These are phyloP conservation scores for Cocos nucifera DNA, from an alignment of 176 grass and related monocot genomes.

Conservation along the genomic window DNA sequence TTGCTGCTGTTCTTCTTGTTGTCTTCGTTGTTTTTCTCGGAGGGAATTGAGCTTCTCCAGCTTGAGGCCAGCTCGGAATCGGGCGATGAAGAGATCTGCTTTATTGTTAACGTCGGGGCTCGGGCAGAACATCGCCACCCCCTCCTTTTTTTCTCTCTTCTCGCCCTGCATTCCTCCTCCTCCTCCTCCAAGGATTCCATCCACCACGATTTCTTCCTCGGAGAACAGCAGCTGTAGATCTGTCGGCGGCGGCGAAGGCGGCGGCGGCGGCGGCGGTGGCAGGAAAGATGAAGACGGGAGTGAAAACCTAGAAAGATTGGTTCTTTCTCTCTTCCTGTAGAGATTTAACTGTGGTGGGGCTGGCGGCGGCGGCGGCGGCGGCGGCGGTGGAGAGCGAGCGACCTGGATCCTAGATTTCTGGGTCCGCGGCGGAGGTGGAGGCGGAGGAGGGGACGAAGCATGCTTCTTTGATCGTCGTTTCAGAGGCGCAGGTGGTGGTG, in stretches of 20 bases:
- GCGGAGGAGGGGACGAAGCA: not conserved
- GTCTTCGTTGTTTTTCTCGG: conserved; percentile 41
- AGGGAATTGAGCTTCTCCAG: conserved; percentile 88
- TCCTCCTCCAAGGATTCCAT: not conserved
- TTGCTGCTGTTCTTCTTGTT: not conserved
- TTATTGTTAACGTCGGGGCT: conserved; percentile 95
- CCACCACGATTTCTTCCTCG: not conserved
- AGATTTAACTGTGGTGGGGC: not conserved
- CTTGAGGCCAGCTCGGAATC: conserved; percentile 63
- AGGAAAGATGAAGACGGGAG: conserved; percentile 42
- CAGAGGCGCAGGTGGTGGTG: conserved; percentile 20
- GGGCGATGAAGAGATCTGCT: conserved; percentile 69
- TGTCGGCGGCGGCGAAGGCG: conserved; percentile 37
- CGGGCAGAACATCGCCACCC: conserved; percentile 49
- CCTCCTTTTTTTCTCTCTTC: conserved; percentile 14
- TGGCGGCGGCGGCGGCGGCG: not conserved
- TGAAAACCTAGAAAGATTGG: conserved; percentile 17
- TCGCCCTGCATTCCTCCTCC: conserved; percentile 18
- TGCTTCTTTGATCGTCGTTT: conserved; percentile 29
- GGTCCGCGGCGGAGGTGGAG: not conserved
- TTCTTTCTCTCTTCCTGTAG: conserved; percentile 12
- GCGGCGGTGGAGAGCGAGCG: conserved; percentile 17
- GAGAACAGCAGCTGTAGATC: not conserved
- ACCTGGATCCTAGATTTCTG: conserved; percentile 10
- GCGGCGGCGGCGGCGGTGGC: conserved; percentile 25